These are phyloP conservation scores for Pythium biforme DNA, from an alignment of 352 stramenopile species.

Conservation along the genomic window DNA sequence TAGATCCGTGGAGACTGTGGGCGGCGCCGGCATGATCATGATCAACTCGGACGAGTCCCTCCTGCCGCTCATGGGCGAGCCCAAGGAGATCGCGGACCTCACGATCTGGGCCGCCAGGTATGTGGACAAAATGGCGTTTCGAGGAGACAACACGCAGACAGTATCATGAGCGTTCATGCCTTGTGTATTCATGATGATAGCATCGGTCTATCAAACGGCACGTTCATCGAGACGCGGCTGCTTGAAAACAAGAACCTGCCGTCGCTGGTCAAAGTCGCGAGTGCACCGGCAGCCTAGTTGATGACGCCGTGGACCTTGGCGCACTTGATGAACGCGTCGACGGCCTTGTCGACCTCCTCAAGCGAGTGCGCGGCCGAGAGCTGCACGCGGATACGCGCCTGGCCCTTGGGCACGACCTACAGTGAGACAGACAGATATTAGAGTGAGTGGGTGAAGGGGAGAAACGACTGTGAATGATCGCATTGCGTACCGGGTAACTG, in stretches of 20 bases:
- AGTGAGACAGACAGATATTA: background rate
- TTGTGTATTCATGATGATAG: conserved; percentile 18
- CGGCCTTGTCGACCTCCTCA: conserved; percentile 90
- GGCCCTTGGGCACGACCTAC: conserved; percentile 89
- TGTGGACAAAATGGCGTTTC: background rate
- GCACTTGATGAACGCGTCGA: conserved; percentile 92
- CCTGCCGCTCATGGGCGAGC: conserved; percentile 60
- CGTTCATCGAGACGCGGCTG: conserved; percentile 40
- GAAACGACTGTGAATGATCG: background rate
- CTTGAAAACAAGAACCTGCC: conserved; percentile 51
- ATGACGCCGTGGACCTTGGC: conserved; percentile 82
- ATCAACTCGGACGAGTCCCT: conserved; percentile 66
- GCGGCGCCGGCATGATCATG: conserved; percentile 58
- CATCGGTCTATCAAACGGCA: conserved; percentile 46
- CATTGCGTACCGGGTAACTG: conserved; percentile 81
- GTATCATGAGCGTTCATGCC: background rate
- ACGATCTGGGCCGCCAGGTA: conserved; percentile 66
- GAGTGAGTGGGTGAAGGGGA: background rate
- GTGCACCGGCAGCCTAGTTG: conserved; percentile 12
- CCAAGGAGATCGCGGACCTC: conserved; percentile 47
- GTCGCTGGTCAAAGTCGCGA: conserved; percentile 50
- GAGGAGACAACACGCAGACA: background rate
- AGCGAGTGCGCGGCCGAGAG: conserved; percentile 90
- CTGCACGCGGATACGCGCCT: conserved; percentile 92
- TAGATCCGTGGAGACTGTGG: conserved; percentile 50